These are phyloP conservation scores for Suillus plorans DNA, from an alignment of 768 basidiomycete genomes.

Conservation along the genomic window DNA sequence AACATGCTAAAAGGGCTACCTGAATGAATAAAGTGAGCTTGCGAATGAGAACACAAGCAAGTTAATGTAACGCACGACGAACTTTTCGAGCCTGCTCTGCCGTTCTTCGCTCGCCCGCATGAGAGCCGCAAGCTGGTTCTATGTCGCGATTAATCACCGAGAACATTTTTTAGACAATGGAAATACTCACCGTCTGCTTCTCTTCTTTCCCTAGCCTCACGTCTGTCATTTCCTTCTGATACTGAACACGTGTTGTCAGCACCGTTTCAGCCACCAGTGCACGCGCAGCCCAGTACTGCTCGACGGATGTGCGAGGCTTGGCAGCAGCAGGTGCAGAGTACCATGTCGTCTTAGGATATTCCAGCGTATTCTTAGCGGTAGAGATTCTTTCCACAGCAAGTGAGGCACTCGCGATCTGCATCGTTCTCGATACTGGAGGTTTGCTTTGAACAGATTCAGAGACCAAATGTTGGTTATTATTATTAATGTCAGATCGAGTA, in stretches of 20 bases:
- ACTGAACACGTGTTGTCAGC: conserved; percentile 46
- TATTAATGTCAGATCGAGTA: background rate
- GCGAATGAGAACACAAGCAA: background rate
- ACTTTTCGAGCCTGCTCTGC: conserved; percentile 47
- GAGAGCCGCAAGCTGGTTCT: conserved; percentile 46
- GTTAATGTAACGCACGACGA: conserved; percentile 43
- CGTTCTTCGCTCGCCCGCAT: conserved; percentile 45
- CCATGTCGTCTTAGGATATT: conserved; percentile 16
- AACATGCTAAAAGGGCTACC: conserved; percentile 16
- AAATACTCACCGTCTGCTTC: conserved; percentile 45
- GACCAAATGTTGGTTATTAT: background rate
- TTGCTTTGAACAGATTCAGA: background rate
- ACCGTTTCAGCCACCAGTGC: conserved; percentile 66
- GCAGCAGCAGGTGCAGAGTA: conserved; percentile 20
- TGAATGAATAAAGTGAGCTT: conserved; percentile 15
- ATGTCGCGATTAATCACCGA: background rate
- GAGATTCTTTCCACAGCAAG: conserved; percentile 3
- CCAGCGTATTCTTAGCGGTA: background rate
- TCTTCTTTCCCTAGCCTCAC: conserved; percentile 41
- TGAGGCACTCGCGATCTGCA: conserved; percentile 25
- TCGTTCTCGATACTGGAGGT: conserved; percentile 27
- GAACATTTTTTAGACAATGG: background rate
- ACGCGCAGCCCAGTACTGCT: conserved; percentile 69
- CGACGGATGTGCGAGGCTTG: conserved; percentile 32
- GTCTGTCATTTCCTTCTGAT: conserved; percentile 48